A percentile compares a stretch with the other conserved stretches of the same genome.
These are phyloP conservation scores for Cercospora canescens DNA, from an alignment of 2,329 filamentous ascomycete species.

Conservation along the genomic window DNA sequence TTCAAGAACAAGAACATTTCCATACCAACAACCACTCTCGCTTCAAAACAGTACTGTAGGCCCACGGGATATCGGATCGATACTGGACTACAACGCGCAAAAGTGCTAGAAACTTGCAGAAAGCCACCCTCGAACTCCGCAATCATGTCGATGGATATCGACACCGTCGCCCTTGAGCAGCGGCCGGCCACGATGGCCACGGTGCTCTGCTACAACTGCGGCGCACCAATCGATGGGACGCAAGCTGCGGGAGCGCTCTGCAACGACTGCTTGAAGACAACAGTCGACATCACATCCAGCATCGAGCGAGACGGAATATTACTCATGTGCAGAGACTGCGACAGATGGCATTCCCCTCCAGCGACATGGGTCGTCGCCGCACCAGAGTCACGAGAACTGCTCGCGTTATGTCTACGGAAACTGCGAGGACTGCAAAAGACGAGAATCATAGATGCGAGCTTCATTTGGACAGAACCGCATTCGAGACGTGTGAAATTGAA, in stretches of 20 bases:
- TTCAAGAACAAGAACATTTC: too few species aligned
- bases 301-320: slow-evolving; percentile 88
- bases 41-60: not conserved
- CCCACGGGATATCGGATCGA: too few species aligned
- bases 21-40: not conserved
- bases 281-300: slow-evolving; percentile 86
- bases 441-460: slow-evolving; percentile 90
- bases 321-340: slow-evolving; percentile 92
- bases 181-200: slow-evolving; percentile 47
- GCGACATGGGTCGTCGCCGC: slow-evolving; percentile 80
- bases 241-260: slow-evolving; percentile 83
- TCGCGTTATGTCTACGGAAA: slow-evolving; percentile 88
- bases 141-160: slow-evolving; percentile 42
- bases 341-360: slow-evolving; percentile 88
- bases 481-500: slow-evolving; percentile 91
- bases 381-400: slow-evolving; percentile 86
- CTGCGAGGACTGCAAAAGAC: slow-evolving; percentile 84
- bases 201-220: slow-evolving; percentile 98
- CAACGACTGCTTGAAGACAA: slow-evolving; percentile 93
- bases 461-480: slow-evolving; percentile 98
- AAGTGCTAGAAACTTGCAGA: not conserved
- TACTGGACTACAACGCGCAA: too few species aligned
- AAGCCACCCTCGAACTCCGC: not conserved
- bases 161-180: slow-evolving; percentile 33
- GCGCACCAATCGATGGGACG: slow-evolving; percentile 91